Percentiles rank a stretch among this genome's conserved stretches.
Conservation (phyloP, 208 protist species). For the Crithidia sp. region DNA sequence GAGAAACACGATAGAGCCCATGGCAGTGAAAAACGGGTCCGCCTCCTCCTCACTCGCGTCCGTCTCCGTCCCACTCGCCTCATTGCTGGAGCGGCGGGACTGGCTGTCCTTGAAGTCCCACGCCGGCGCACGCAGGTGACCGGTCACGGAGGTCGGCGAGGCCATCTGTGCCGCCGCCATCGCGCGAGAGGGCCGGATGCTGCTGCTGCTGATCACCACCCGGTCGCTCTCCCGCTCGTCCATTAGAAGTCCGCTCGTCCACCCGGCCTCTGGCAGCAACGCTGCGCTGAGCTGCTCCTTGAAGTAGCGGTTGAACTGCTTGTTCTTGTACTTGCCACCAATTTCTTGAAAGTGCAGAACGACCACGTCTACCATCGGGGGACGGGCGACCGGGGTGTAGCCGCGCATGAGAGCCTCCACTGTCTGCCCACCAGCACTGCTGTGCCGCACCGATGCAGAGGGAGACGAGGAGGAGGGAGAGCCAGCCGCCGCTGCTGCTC, state of each 20-base stretch:
- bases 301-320: slow-evolving; percentile 63
- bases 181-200: background rate
- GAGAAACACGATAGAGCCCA: slow-evolving; percentile 76
- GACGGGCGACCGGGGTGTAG: slow-evolving; percentile 32
- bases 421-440: background rate
- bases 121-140: slow-evolving; percentile 2
- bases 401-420: slow-evolving; percentile 17
- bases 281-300: slow-evolving; percentile 33
- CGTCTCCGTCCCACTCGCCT: slow-evolving; percentile 9
- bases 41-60: slow-evolving; percentile 30
- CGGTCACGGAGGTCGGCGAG: slow-evolving; percentile 3
- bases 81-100: slow-evolving; percentile 12
- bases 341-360: slow-evolving; percentile 90
- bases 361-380: slow-evolving; percentile 73
- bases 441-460: background rate
- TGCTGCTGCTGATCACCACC: slow-evolving; percentile 21
- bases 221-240: slow-evolving; percentile 36
- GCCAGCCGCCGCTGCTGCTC: background rate
- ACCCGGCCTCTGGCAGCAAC: slow-evolving; percentile 76
- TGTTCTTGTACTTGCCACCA: slow-evolving; percentile 67
- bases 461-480: background rate
- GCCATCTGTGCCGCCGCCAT: background rate
- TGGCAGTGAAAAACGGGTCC: slow-evolving; percentile 57
- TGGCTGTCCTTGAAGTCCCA: slow-evolving; percentile 9
- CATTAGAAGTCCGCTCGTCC: slow-evolving; percentile 81